phyloP scores from a whole-genome alignment of 1,284 basidiomycete genomes.

The Ceratobasidium sp. region DNA sequence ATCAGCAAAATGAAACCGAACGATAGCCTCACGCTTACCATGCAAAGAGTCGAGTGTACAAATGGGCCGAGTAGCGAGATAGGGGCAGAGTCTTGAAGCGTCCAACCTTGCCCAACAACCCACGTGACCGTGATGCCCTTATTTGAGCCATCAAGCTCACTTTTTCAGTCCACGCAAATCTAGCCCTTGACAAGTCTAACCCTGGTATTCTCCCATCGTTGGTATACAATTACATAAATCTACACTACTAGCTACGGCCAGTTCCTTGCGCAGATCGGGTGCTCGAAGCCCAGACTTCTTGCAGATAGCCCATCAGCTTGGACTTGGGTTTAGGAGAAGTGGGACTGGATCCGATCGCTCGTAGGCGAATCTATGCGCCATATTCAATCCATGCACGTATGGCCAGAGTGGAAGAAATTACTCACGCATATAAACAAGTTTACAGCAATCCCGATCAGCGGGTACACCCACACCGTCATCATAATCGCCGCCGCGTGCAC shows the following conservation, averaged over 20 bases:
- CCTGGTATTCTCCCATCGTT: neutral
- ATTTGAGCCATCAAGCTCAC: neutral
- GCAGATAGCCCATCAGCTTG: slow-evolving; percentile 30
- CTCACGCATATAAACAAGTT: slow-evolving; percentile 42
- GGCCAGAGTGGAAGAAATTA: neutral
- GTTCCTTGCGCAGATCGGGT: slow-evolving; percentile 11
- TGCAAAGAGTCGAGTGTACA: slow-evolving; percentile 5
- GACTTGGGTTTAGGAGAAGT: neutral
- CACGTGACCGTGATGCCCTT: slow-evolving; percentile 38
- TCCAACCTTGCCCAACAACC: slow-evolving; percentile 28
- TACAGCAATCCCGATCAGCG: slow-evolving; percentile 25
- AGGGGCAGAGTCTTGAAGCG: slow-evolving; percentile 11
- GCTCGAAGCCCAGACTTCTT: slow-evolving; percentile 12
- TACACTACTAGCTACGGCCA: neutral
- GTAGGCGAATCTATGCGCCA: slow-evolving; percentile 10
- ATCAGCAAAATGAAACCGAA: neutral
- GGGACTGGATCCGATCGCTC: slow-evolving; percentile 24
- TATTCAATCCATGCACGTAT: neutral
- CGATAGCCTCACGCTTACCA: neutral
- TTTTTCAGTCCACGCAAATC: neutral
- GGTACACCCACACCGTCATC: slow-evolving; percentile 24
- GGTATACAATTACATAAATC: slow-evolving; percentile 26
- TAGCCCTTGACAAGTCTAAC: neutral
- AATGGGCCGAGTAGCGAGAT: slow-evolving; percentile 21
- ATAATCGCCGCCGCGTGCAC: slow-evolving; percentile 26